These are phyloP conservation scores for Daldinia sp. DNA, from an alignment of 2,329 filamentous ascomycete species.

Conservation along the genomic window DNA sequence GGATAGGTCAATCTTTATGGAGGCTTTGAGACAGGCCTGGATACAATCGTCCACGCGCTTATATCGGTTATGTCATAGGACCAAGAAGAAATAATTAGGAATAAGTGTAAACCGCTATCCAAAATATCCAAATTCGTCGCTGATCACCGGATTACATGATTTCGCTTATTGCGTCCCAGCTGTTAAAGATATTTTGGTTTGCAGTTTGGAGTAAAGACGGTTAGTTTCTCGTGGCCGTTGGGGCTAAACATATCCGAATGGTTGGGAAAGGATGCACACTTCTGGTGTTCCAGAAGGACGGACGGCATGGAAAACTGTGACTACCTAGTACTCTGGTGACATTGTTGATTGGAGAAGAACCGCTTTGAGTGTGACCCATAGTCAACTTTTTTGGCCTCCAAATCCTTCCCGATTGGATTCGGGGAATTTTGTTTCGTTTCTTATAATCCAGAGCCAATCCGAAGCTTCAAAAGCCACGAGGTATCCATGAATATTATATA, in stretches of 20 bases:
- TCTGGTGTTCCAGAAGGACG: slow-evolving; percentile 33
- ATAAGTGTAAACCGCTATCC: not conserved
- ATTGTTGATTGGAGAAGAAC: slow-evolving; percentile 34
- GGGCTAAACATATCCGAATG: slow-evolving; percentile 22
- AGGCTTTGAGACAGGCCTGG: slow-evolving; percentile 1
- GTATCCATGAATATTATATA: slow-evolving; percentile 37
- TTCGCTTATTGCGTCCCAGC: not conserved
- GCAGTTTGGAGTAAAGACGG: not conserved
- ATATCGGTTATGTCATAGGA: not conserved
- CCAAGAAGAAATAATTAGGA: not conserved
- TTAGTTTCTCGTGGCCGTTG: slow-evolving; percentile 13
- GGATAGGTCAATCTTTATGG: not conserved
- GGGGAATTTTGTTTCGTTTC: slow-evolving; percentile 34
- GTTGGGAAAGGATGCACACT: slow-evolving; percentile 33
- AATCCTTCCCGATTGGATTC: slow-evolving; percentile 44
- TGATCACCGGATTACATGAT: not conserved
- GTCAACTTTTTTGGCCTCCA: slow-evolving; percentile 23
- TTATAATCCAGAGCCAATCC: slow-evolving; percentile 27
- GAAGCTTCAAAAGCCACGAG: slow-evolving; percentile 35
- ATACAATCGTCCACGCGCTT: not conserved
- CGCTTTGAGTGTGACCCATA: slow-evolving; percentile 18
- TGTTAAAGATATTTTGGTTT: not conserved
- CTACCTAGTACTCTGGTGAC: slow-evolving; percentile 37
- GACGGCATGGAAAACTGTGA: slow-evolving; percentile 28
- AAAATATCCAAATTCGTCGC: not conserved